Percentiles rank a stretch among this genome's conserved stretches.
Conservation (phyloP, 768 basidiomycete species). For the Cyclocybe aegerita region DNA sequence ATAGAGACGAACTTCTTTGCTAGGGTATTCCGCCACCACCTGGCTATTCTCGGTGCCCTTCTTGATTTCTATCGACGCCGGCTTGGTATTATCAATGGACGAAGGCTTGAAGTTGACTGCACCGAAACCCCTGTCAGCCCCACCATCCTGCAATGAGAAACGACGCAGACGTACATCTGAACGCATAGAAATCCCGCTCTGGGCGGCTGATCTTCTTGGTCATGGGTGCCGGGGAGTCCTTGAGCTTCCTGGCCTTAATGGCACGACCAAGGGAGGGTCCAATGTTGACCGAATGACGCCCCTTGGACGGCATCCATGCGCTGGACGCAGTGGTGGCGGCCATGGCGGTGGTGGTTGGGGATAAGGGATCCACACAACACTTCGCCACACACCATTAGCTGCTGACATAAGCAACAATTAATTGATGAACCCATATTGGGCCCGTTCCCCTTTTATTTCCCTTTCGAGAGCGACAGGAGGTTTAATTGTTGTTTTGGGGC, state of each 20-base stretch:
- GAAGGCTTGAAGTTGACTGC: constrained; percentile 78
- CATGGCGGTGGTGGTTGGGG: constrained; percentile 30
- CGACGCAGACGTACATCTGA: constrained; percentile 57
- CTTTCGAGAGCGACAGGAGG: too few relatives aligned
- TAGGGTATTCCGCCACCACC: constrained; percentile 65
- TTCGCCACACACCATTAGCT: background rate
- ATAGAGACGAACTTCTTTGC: constrained; percentile 50
- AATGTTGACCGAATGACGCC: constrained; percentile 11
- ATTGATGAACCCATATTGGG: too few relatives aligned
- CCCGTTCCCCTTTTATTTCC: too few relatives aligned
- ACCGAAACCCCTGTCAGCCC: background rate
- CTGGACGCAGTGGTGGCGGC: constrained; percentile 29
- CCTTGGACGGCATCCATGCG: constrained; percentile 50
- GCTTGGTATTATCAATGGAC: constrained; percentile 62
- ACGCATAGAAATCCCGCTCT: constrained; percentile 73
- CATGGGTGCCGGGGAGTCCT: constrained; percentile 42
- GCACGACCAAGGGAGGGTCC: constrained; percentile 58
- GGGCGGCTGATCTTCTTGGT: constrained; percentile 47
- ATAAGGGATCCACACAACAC: background rate
- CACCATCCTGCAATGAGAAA: background rate
- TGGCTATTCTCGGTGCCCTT: constrained; percentile 49
- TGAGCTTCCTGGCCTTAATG: constrained; percentile 69
- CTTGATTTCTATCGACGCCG: constrained; percentile 65
- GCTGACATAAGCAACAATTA: too few relatives aligned
- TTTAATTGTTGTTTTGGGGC: too few relatives aligned